Evolutionary conservation across 129 eudicot genomes (phyloP), one percentile per base, ranked within the genome.

Genomic region (Mikania micrantha): DNA sequence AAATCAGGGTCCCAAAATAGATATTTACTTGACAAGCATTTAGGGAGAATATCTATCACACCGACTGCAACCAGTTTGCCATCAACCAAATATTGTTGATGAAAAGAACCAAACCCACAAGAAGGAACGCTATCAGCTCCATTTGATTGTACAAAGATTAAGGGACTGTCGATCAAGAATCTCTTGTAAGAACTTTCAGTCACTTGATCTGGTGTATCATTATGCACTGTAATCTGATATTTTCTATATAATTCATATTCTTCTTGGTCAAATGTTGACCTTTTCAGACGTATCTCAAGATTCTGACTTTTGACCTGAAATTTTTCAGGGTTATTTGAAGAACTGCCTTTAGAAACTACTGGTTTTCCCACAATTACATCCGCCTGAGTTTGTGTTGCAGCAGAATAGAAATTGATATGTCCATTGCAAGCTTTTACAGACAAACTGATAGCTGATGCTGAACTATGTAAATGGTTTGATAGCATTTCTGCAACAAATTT

Each of bases 1-100:
- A 78, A 69, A 61, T 93, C 99, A 7, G 99, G 99, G 70, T 93
- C 99, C 99, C 99, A 93, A 63, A 93, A 93, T 36, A 93, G 72
- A 73, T 93, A 93, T 73, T 88, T 89, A 80, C 96, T 93, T 3
- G 99, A 93, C 69, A 93, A 72, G 78, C 99, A 93, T 71, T 89
- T 93, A 29, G 99, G 99, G 31, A 93, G 95, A 73, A 93, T 93
- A 81, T 93, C 96, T 27, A 89, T 75, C 73, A 88, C 99, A 6
- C 99, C 99, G 69, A 93, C 99, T 11, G 99, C 96, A 78, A 84
- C 81, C 22, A 93, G 74, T 66, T 57, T 84, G 61, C 99, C 99
- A 73, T 93, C 84, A 44, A 93, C 67, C 67, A 81, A 17, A 81
- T 93, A 93, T 76, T 89, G 99, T 78, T 88, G 96, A 80, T 93